These are phyloP conservation scores for Podila epicladia DNA, from an alignment of 192 early-diverging fungal species.

Conservation along the genomic window DNA sequence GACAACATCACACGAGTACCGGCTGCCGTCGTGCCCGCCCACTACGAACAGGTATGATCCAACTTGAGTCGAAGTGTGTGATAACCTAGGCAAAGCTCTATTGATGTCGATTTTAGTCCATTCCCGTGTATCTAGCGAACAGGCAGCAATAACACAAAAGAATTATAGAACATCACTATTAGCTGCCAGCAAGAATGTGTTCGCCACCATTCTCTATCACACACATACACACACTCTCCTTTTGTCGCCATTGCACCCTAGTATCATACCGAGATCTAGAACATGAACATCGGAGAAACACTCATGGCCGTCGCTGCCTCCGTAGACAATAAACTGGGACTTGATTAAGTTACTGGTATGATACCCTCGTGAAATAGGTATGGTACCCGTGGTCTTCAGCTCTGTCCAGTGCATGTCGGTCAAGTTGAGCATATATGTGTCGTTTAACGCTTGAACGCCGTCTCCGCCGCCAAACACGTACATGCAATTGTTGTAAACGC, in stretches of 20 bases:
- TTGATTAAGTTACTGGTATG: slow-evolving; percentile 86
- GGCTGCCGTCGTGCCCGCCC: slow-evolving; percentile 86
- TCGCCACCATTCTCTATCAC: background rate
- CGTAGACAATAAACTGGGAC: slow-evolving; percentile 82
- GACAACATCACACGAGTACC: slow-evolving; percentile 82
- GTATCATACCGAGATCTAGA: slow-evolving; percentile 60
- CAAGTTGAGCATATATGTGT: slow-evolving; percentile 71
- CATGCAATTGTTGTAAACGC: slow-evolving; percentile 76
- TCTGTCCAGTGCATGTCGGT: slow-evolving; percentile 62
- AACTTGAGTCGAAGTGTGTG: slow-evolving; percentile 87
- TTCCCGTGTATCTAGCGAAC: slow-evolving; percentile 19
- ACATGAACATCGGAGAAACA: slow-evolving; percentile 78
- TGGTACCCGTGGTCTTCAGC: slow-evolving; percentile 65
- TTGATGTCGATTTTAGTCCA: slow-evolving; percentile 78
- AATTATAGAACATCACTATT: background rate
- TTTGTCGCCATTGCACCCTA: background rate
- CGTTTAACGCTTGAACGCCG: slow-evolving; percentile 80
- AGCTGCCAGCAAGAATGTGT: background rate
- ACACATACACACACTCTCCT: no score
- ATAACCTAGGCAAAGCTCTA: slow-evolving; percentile 73
- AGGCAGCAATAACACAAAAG: background rate
- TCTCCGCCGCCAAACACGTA: slow-evolving; percentile 92
- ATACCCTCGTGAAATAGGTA: slow-evolving; percentile 85
- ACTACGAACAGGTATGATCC: slow-evolving; percentile 90
- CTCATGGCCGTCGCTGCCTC: slow-evolving; percentile 89